Evolutionary conservation across 768 basidiomycete genomes (phyloP), one percentile per base, ranked within the genome.

Genomic region (Gloeophyllum trabeum): DNA sequence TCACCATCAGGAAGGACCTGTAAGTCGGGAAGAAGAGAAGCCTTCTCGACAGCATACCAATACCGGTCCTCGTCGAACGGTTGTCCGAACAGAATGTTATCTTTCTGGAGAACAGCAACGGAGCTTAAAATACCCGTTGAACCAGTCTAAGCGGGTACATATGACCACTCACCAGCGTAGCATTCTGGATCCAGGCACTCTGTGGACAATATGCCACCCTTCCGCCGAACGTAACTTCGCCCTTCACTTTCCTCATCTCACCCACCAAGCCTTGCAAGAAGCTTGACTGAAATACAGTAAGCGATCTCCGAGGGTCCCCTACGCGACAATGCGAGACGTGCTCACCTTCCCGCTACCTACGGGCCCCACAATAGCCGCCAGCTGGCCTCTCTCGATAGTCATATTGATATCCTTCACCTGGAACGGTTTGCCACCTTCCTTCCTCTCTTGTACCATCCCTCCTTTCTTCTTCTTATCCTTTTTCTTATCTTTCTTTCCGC

Each of bases 131-230:
- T 19, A 21, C 10, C 36, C 7, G 20, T 21, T 21, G 20, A 12
- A 32, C 28, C 10, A 37, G 20, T 7, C 20, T 21, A 10, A 37
- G 10, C 7, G 20, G 10, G n/a, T n/a, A n/a, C n/a, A n/a, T 6
- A 37, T 10, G 7, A 10, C 20, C 36, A 48, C 71, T 39, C 42
- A 78, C 78, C 53, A 80, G 50, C 4, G 74, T 66, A 0, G 75
- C 72, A 52, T 83, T 83, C 55, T 82, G 79, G 38, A 87, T 84
- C 82, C 82, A 87, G 0, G 81, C 79, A 1, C 71, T 73, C 57
- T 87, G 83, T 13, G 81, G 69, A 52, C 79, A 81, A 53, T 84
- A 87, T 4, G 73, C 79, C 6, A 84, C 66, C 12, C 62, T 59
- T 0, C 82, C 81, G 5, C 82, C 76, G 48, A 84, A 77, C 0